Evolutionary conservation across 2,329 filamentous ascomycete species (phyloP), one percentile per base, ranked within the genome.

Genomic region (Hypoxylon sp.): DNA sequence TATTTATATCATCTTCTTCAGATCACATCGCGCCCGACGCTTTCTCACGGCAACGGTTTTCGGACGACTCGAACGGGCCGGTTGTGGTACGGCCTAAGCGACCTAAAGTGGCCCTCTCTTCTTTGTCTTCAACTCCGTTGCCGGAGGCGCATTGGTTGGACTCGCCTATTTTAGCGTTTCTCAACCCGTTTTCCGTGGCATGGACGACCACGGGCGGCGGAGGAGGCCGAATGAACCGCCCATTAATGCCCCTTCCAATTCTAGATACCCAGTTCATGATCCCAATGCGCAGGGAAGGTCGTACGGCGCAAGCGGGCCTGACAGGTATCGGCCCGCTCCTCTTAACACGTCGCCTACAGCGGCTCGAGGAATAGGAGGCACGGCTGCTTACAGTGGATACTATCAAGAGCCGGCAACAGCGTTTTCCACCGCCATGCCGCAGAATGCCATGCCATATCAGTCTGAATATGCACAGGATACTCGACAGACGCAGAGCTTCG

Each of bases 191-290:
- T 75, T 78, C 82, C 78, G 80, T 80, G 89, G 87, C 77, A 96
- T 96, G 92, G 92, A 95, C 84, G 89, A 91, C 81, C 87, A 89
- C 82, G 87, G 87, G 80, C 88, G 86, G 77, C 84, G 88, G 76
- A 85, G 89, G 83, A 90, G 91, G 86, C 90, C 91, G 83, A 87
- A 91, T 86, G 91, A 91, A 80, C 84, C 86, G 80, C 84, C 87
- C 77, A 82, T 85, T 79, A 89, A 90, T 80, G 83, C 87, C 75
- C 79, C 81, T 75, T 84, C 84, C 79, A 83, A 82, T 77, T 77
- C 82, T 53, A 82, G 85, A 79, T 88, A 85, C 71, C 76, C 82
- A 64, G 74, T 83, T 70, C 82, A 84, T 70, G 80, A 85, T 66
- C 78, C 83, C 55, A 78, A 84, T 70, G 80, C 83, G 57, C 80